Evolutionary conservation across 345 rosid species (phyloP), one percentile per base, ranked within the genome.

Genomic region (Luvunga scandens): DNA sequence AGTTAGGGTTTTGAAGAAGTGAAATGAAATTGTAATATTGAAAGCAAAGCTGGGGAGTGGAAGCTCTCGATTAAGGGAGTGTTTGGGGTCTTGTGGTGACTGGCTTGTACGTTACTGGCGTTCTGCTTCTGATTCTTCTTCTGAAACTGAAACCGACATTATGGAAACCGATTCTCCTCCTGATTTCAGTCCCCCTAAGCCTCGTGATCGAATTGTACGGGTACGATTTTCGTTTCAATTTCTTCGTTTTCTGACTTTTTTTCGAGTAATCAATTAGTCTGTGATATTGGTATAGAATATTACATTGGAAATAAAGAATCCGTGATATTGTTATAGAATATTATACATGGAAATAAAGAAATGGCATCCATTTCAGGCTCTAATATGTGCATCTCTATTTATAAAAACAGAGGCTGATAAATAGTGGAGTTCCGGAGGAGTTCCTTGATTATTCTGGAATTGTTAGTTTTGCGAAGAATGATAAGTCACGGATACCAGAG

Each of bases 351-450:
- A 45, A 45, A 13, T 45, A 45, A 3, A 45, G 19, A 13, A 30
- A 63, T 64, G 68, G 38, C 39, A 22, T 19, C 13, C n/a, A 31
- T 18, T 64, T 2, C 21, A 28, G 2, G 34, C 9, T 53, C 22
- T 53, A 18, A 53, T 53, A 4, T 33, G 38, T 72, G 42, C 60
- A 55, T 71, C 13, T 45, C 50, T 66, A 48, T 69, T 71, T 77
- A 61, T 80, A 66, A 60, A 56, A 36, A 67, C 87, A 96, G 99
- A 92, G 92, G 88, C 92, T 96, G 78, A 88, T 85, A 39, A 84
- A 66, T 79, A 70, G 79, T 38, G 97, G 93, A 30, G 90, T 96
- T 81, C 90, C 91, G 2, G 78, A 73, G 81, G 92, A 83, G 82
- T 81, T 33, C 66, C 87, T 86, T 28, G 75, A 85, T 63, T 82